A percentile compares a stretch with the other conserved stretches of the same genome.
Conservation (phyloP, 2,329 filamentous ascomycete genomes). For the Gaeumannomyces sp. region DNA sequence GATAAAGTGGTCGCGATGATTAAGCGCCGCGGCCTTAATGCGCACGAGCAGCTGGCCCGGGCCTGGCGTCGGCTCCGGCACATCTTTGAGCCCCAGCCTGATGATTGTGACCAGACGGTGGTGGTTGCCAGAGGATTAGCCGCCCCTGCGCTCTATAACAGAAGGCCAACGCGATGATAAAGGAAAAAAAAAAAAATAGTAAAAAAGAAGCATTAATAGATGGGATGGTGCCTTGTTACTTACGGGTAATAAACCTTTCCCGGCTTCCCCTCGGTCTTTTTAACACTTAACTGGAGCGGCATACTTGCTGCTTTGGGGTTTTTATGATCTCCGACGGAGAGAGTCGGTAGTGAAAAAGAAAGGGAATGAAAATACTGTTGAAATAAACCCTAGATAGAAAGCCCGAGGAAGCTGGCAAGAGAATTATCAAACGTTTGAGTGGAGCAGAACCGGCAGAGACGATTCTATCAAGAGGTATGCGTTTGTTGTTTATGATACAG, state of each 20-base stretch:
- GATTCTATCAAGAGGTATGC: no score
- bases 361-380: no score
- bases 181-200: slow-evolving; percentile 2
- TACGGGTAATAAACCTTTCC: slow-evolving; percentile 83
- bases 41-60: slow-evolving; percentile 67
- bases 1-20: slow-evolving; percentile 93
- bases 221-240: slow-evolving; percentile 22
- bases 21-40: slow-evolving; percentile 75
- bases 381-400: no score
- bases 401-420: no score
- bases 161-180: not conserved
- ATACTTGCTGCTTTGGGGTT: slow-evolving; percentile 24
- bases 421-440: no score
- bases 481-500: no score
- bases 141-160: no score
- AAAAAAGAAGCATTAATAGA: no score
- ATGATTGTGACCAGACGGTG: not conserved
- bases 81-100: slow-evolving; percentile 53
- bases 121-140: not conserved
- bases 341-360: no score
- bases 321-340: no score
- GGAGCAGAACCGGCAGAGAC: no score
- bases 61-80: slow-evolving; percentile 57
- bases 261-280: slow-evolving; percentile 66
- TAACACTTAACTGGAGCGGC: slow-evolving; percentile 55